Percentiles rank a stretch among this genome's conserved stretches.
phyloP scores from a whole-genome alignment of 202 grass and related monocot species.

The Panicum hallii region DNA sequence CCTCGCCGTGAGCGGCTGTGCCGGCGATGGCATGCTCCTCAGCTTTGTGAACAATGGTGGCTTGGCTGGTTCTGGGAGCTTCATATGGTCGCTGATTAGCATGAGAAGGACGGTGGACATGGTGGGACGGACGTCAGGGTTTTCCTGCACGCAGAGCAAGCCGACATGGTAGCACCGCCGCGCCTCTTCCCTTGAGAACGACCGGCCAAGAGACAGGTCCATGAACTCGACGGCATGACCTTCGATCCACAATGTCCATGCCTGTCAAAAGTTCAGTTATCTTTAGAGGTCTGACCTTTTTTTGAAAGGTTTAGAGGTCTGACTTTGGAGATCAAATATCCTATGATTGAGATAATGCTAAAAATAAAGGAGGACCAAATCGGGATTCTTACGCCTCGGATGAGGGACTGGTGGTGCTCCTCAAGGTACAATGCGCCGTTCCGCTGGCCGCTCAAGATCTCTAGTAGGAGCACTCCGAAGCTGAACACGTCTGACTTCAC shows the following conservation, averaged over 20 bases:
- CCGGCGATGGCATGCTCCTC: background rate
- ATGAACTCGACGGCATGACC: slow-evolving; percentile 61
- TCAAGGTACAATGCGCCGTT: slow-evolving; percentile 4
- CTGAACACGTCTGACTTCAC: background rate
- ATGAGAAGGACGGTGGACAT: slow-evolving; percentile 84
- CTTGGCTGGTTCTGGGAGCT: slow-evolving; percentile 50
- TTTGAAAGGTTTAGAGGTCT: background rate
- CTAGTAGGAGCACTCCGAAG: background rate
- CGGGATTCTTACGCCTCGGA: background rate
- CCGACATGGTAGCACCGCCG: slow-evolving; percentile 72
- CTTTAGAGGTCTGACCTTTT: background rate
- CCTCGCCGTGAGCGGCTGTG: slow-evolving; percentile 30
- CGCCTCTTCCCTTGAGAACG: slow-evolving; percentile 53
- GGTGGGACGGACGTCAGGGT: slow-evolving; percentile 68
- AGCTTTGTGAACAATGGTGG: slow-evolving; percentile 52
- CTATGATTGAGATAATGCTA: too few species aligned
- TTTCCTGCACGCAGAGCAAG: slow-evolving; percentile 79
- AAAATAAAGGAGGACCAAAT: background rate
- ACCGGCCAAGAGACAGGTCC: slow-evolving; percentile 52
- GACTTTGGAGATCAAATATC: background rate
- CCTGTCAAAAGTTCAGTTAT: slow-evolving; percentile 35
- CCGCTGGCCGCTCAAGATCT: slow-evolving; percentile 1
- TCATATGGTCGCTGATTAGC: slow-evolving; percentile 80
- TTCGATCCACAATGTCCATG: slow-evolving; percentile 67
- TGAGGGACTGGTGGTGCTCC: background rate